phyloP scores from a whole-genome alignment of 495 filamentous ascomycete species.

The Hamigera avellanea region DNA sequence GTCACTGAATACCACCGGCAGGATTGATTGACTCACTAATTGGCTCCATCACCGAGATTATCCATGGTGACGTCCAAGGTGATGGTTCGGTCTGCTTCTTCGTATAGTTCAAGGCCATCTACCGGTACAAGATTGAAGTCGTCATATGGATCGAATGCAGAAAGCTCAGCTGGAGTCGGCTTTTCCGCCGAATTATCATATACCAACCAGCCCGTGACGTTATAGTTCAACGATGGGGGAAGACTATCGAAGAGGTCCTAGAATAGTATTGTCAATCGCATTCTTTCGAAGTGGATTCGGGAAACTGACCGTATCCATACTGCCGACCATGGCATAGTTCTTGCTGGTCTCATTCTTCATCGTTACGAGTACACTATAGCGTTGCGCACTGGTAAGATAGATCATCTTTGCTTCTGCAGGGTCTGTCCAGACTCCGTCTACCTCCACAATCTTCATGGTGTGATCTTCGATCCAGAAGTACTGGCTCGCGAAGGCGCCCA shows the following conservation, averaged over 20 bases:
- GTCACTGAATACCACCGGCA: too few species aligned
- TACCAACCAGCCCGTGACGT: constrained; percentile 65
- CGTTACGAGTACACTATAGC: constrained; percentile 57
- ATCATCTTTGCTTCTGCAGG: constrained; percentile 46
- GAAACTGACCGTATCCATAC: constrained; percentile 37
- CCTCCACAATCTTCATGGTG: constrained; percentile 45
- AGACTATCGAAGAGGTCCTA: constrained; percentile 60
- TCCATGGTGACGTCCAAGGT: constrained; percentile 58
- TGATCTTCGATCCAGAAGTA: constrained; percentile 48
- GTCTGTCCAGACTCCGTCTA: constrained; percentile 43
- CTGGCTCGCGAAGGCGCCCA: constrained; percentile 20
- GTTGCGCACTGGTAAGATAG: constrained; percentile 58
- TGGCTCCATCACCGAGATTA: constrained; percentile 62
- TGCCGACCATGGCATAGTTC: constrained; percentile 54
- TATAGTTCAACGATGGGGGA: constrained; percentile 54
- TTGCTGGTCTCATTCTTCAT: constrained; percentile 48
- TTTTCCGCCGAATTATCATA: constrained; percentile 46
- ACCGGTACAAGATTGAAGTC: constrained; percentile 55
- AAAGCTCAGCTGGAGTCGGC: constrained; percentile 38
- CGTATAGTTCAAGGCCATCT: constrained; percentile 44
- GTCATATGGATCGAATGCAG: constrained; percentile 53
- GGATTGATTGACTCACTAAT: constrained; percentile 42
- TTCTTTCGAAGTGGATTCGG: neutral
- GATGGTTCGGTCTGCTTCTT: constrained; percentile 47
- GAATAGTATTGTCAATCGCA: neutral